phyloP scores from a whole-genome alignment of 2,329 filamentous ascomycete genomes.

The Phialophora verrucosa region DNA sequence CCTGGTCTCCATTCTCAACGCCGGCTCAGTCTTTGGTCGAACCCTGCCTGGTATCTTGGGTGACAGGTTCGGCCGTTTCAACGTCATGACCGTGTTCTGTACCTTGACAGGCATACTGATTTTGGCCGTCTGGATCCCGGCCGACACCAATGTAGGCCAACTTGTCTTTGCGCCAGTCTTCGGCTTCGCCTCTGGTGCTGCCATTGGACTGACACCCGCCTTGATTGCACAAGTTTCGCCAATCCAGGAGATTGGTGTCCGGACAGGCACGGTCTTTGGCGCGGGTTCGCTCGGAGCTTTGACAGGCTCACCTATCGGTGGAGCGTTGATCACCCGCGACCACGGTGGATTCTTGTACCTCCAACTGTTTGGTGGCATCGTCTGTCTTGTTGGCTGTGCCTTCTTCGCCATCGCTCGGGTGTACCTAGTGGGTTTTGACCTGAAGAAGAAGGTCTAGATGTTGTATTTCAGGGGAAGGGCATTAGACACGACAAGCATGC shows the following conservation, averaged over 20 bases:
- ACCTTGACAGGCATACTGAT: constrained; percentile 54
- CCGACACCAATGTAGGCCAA: constrained; percentile 60
- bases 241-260: constrained; percentile 70
- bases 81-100: constrained; percentile 59
- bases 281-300: constrained; percentile 68
- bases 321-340: constrained; percentile 58
- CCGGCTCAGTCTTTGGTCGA: constrained; percentile 58
- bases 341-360: constrained; percentile 63
- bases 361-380: constrained; percentile 69
- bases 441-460: constrained; percentile 42
- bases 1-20: constrained; percentile 42
- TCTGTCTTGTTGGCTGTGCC: constrained; percentile 53
- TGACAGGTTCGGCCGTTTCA: constrained; percentile 61
- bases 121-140: constrained; percentile 63
- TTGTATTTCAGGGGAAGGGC: not conserved
- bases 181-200: constrained; percentile 71
- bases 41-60: constrained; percentile 61
- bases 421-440: constrained; percentile 42
- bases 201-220: constrained; percentile 67
- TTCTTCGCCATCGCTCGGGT: constrained; percentile 49
- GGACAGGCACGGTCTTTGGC: constrained; percentile 69
- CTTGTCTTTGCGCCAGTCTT: constrained; percentile 71
- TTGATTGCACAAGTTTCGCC: constrained; percentile 70
- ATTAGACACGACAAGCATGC: not conserved
- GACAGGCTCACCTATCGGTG: constrained; percentile 70